Percentiles rank a stretch among this genome's conserved stretches.
phyloP scores from a whole-genome alignment of 1,284 basidiomycete species.

The Tilletia walkeri region DNA sequence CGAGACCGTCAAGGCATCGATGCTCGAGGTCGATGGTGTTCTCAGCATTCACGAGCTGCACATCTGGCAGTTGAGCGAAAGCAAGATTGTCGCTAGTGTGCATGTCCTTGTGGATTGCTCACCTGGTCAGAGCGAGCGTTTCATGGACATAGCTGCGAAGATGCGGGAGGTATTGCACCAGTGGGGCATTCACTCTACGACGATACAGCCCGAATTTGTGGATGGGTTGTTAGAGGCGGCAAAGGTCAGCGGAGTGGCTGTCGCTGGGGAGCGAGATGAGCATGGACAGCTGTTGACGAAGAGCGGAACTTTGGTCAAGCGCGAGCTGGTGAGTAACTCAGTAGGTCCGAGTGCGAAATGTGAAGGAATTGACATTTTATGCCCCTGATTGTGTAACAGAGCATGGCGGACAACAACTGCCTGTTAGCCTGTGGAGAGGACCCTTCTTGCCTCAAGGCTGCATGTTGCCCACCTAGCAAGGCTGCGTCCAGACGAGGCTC shows the following conservation, averaged over 20 bases:
- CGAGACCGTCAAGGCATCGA: slow-evolving; percentile 76
- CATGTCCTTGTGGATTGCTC: slow-evolving; percentile 77
- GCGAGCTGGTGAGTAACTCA: slow-evolving; percentile 29
- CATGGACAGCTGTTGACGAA: slow-evolving; percentile 41
- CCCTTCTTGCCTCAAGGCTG: slow-evolving; percentile 39
- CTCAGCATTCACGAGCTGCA: slow-evolving; percentile 84
- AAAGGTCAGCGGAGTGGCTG: slow-evolving; percentile 39
- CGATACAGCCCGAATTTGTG: slow-evolving; percentile 55
- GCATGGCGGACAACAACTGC: slow-evolving; percentile 41
- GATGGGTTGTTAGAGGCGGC: slow-evolving; percentile 47
- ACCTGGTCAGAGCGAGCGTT: slow-evolving; percentile 62
- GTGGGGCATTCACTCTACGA: slow-evolving; percentile 83
- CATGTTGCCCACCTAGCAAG: slow-evolving; percentile 44
- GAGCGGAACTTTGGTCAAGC: slow-evolving; percentile 44
- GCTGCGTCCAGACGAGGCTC: background rate
- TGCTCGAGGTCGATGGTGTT: slow-evolving; percentile 79
- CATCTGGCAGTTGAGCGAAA: slow-evolving; percentile 88
- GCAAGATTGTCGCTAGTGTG: slow-evolving; percentile 89
- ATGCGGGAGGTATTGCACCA: slow-evolving; percentile 80
- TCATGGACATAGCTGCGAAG: slow-evolving; percentile 82
- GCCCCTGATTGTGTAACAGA: background rate
- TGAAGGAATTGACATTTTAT: background rate
- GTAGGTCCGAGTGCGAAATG: no score
- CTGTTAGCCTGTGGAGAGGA: slow-evolving; percentile 46
- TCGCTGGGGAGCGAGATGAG: slow-evolving; percentile 37